A percentile compares a stretch with the other conserved stretches of the same genome.
phyloP scores from a whole-genome alignment of 345 rosid species.

The Streptanthus diversifolius region DNA sequence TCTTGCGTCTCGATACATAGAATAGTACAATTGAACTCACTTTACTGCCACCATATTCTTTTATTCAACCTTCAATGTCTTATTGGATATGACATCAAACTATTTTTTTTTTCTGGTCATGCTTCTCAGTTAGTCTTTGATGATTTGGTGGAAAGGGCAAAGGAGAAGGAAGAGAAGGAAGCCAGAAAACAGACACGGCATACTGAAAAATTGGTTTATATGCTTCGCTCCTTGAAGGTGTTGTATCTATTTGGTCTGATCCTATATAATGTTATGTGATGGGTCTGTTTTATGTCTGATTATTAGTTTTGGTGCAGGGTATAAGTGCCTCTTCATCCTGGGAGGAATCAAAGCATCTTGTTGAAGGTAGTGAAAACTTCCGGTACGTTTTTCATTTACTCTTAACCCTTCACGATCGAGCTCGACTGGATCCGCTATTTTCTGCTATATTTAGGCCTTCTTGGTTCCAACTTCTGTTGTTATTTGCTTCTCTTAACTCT shows the following conservation, averaged over 20 bases:
- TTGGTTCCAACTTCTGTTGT: neutral
- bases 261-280: slow-evolving; percentile 3
- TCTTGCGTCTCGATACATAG: neutral
- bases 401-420: neutral
- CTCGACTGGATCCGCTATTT: neutral
- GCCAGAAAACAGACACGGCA: slow-evolving; percentile 74
- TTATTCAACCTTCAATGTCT: slow-evolving; percentile 10
- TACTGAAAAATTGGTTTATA: slow-evolving; percentile 32
- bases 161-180: slow-evolving; percentile 89
- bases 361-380: slow-evolving; percentile 74
- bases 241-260: slow-evolving; percentile 15
- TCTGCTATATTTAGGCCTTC: neutral
- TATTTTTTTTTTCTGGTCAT: slow-evolving; percentile 20
- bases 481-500: neutral
- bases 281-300: slow-evolving; percentile 27
- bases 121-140: slow-evolving; percentile 64
- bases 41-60: neutral
- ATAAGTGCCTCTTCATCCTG: slow-evolving; percentile 73
- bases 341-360: slow-evolving; percentile 64
- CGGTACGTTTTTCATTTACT: slow-evolving; percentile 47
- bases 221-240: slow-evolving; percentile 35
- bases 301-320: slow-evolving; percentile 49
- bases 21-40: neutral
- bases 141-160: slow-evolving; percentile 76
- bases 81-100: slow-evolving; percentile 21